Base-by-base conservation (phyloP, 2,329 filamentous ascomycete genomes). In the Sordariomycetes sp. region DNA sequence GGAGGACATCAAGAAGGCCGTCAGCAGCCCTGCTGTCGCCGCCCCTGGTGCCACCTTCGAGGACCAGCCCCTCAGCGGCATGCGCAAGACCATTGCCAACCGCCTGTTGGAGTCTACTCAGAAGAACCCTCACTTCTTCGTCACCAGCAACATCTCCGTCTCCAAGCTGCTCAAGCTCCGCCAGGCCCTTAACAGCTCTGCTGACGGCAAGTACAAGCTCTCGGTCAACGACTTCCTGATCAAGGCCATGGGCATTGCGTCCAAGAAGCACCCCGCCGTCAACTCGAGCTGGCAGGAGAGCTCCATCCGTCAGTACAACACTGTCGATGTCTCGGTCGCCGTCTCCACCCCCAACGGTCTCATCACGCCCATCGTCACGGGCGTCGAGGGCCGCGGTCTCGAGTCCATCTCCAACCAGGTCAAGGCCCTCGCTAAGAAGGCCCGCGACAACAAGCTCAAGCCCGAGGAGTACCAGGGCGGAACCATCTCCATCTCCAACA, bases 151-250 rank as follows among this genome's bases (percentile, higher is more conserved):
- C 48, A 75, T 98, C 55, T 96, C 90, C 38, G 92, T 98, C 44
- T 75, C 72, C 61, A 96, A 96, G 76, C 84, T 98, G 32, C 70
- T 94, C 53, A 96, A 95, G 73, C 87, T 98, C 50, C 87, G 92
- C 53, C 77, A 86, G 65, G 87, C 90, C 39, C 78, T 98, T 47
- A 98, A 98, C 69, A 76, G 79, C 55, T 80, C 84, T 10, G 71
- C 86, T 31, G 82, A 94, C 42, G 92, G 90, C 66, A 80, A 87
- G 64, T 98, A 94, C 78, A 98, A 95, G 78, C 84, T 98, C 39
- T 95, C 88, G n/a, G 86, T 98, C 66, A 98, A 98, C 66, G 92
- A 98, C 66, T 94, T 98, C 75, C 73, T 98, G 43, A 86, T 98
- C 75, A 98, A 98, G 77, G 92, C 90, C 48, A 85, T 90, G 39